A percentile compares a stretch with the other conserved stretches of the same genome.
Evolutionary conservation across 306 rosid species (phyloP).

Genomic region (Fragaria vesca): DNA sequence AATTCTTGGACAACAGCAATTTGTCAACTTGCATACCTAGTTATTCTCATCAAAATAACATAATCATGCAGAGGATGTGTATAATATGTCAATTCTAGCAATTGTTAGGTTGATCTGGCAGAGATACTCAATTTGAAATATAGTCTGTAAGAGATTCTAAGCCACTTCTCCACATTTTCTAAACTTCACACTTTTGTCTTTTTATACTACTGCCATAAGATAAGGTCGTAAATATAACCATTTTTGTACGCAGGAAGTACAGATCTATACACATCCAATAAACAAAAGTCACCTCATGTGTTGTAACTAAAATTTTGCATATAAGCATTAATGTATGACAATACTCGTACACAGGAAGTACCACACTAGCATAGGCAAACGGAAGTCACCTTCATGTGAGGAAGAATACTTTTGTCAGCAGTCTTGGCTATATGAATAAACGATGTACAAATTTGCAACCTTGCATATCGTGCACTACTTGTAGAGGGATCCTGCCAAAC

Average conservation of each 20-base stretch:
- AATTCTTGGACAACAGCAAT: neutral
- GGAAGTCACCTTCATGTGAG: constrained; percentile 89
- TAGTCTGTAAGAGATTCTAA: neutral
- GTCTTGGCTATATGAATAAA: constrained; percentile 94
- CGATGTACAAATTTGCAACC: constrained; percentile 90
- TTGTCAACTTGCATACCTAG: constrained; percentile 3
- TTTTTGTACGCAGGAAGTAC: neutral
- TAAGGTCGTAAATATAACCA: neutral
- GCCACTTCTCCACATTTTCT: neutral
- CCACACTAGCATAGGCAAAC: constrained; percentile 5
- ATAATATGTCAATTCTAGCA: neutral
- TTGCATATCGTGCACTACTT: constrained; percentile 78
- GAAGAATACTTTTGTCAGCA: constrained; percentile 86
- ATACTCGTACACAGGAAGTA: neutral
- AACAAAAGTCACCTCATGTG: neutral
- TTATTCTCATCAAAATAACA: neutral
- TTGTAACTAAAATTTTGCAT: neutral
- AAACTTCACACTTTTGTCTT: neutral
- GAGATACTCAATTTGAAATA: neutral
- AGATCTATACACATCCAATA: neutral
- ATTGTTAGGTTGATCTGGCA: neutral
- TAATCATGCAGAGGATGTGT: neutral
- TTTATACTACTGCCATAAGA: neutral
- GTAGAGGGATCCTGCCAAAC: constrained; percentile 70
- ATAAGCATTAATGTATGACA: neutral